Evolutionary conservation across 768 basidiomycete species (phyloP).

Genomic region (Lentinula sp.): DNA sequence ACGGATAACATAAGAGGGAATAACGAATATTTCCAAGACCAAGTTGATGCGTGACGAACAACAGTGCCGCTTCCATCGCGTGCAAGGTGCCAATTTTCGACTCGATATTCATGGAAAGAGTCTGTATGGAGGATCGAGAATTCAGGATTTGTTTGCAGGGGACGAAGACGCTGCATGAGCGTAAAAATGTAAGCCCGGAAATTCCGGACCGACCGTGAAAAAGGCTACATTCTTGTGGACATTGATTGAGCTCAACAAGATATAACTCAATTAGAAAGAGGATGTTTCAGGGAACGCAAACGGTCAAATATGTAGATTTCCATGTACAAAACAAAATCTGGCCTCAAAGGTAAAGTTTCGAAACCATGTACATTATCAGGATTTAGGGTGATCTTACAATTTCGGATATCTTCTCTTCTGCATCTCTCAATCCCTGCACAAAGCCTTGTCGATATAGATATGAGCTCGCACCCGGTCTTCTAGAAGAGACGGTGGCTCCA

Average conservation of each 20-base stretch:
- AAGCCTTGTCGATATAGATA: conserved; percentile 40
- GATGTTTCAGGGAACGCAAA: not conserved
- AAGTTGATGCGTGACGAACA: conserved; percentile 20
- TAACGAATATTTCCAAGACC: conserved; percentile 32
- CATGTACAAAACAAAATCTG: not conserved
- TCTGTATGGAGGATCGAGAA: conserved; percentile 39
- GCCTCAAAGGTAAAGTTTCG: not conserved
- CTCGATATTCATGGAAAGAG: conserved; percentile 53
- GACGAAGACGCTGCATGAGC: conserved; percentile 10
- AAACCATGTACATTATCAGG: too few species aligned
- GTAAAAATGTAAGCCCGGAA: not conserved
- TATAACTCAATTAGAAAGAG: too few species aligned
- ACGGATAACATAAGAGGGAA: conserved; percentile 23
- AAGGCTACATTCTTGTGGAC: too few species aligned
- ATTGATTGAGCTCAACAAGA: too few species aligned
- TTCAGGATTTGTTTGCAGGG: conserved; percentile 42
- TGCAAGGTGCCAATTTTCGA: conserved; percentile 45
- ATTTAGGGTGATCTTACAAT: not conserved
- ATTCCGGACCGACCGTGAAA: not conserved
- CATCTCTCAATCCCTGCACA: conserved; percentile 40
- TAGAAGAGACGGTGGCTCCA: conserved; percentile 19
- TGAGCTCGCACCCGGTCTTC: conserved; percentile 32
- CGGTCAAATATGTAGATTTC: not conserved
- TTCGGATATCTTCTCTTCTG: conserved; percentile 20
- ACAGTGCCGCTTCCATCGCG: conserved; percentile 32